These are phyloP conservation scores for Quercus phellos DNA, from an alignment of 331 rosid species.

Conservation along the genomic window DNA sequence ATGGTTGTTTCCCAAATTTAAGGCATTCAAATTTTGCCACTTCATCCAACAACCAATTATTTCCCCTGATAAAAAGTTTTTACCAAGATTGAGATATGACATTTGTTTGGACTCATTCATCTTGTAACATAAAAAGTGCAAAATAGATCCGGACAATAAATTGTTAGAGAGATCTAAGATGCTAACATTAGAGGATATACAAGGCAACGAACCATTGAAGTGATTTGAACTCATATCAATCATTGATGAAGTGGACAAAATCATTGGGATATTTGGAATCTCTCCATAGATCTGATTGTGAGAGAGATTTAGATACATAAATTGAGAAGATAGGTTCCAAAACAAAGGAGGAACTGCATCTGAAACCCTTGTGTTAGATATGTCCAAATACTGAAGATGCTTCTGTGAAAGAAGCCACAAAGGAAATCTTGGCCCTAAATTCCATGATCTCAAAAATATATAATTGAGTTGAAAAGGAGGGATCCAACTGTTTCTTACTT, in stretches of 20 bases:
- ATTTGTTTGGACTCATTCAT: neutral
- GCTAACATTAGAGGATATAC: neutral
- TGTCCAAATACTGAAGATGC: rapidly evolving
- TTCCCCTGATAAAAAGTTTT: conserved; percentile 2
- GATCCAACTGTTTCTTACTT: conserved; percentile 18
- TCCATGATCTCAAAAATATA: neutral
- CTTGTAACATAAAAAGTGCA: neutral
- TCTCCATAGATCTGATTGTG: conserved; percentile 20
- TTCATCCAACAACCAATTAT: conserved; percentile 22
- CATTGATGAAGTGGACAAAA: no score
- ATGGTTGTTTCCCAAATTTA: conserved; percentile 25
- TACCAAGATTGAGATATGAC: conserved; percentile 1
- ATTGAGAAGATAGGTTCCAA: neutral
- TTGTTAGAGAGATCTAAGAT: neutral
- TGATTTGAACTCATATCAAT: neutral
- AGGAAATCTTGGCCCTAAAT: conserved; percentile 22
- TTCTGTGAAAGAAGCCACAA: conserved; percentile 15
- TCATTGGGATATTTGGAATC: neutral
- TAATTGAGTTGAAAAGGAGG: neutral
- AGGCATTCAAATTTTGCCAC: neutral
- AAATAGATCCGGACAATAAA: neutral
- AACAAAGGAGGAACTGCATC: conserved; percentile 10
- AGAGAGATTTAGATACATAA: neutral
- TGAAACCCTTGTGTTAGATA: neutral
- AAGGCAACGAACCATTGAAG: conserved; percentile 10